Conservation (phyloP, 352 stramenopile genomes). For the Phytophthora tubulina region DNA sequence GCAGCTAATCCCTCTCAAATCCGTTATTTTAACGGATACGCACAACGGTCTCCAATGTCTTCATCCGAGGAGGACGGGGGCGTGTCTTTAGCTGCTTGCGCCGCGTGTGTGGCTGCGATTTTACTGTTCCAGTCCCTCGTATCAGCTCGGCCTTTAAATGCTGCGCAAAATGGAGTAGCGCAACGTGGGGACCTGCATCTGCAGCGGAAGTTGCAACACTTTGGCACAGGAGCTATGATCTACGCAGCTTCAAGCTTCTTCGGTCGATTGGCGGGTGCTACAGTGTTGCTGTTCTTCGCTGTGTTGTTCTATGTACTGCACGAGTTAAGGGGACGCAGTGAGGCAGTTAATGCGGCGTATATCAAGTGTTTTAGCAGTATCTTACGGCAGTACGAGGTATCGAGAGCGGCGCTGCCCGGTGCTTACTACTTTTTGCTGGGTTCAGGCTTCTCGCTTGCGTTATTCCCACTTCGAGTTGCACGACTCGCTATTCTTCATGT, state of each 20-base stretch:
- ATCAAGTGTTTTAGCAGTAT: slow-evolving; percentile 54
- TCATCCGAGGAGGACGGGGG: background rate
- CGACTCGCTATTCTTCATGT: slow-evolving; percentile 69
- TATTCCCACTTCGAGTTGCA: slow-evolving; percentile 52
- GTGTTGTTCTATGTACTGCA: slow-evolving; percentile 51
- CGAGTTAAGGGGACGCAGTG: slow-evolving; percentile 37
- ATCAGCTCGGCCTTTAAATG: slow-evolving; percentile 15
- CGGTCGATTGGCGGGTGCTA: slow-evolving; percentile 15
- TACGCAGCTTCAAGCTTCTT: slow-evolving; percentile 48
- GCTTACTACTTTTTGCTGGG: slow-evolving; percentile 74
- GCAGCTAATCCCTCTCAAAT: slow-evolving; percentile 6
- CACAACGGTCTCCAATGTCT: slow-evolving; percentile 17
- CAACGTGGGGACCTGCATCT: slow-evolving; percentile 55
- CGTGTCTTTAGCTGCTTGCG: slow-evolving; percentile 26
- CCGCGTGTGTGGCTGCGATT: slow-evolving; percentile 39
- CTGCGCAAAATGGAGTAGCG: background rate
- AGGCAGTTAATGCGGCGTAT: slow-evolving; percentile 49
- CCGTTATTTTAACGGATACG: slow-evolving; percentile 14
- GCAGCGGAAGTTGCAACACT: slow-evolving; percentile 63
- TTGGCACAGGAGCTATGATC: slow-evolving; percentile 58
- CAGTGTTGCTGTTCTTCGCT: slow-evolving; percentile 49
- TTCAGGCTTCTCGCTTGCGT: slow-evolving; percentile 43
- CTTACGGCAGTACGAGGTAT: slow-evolving; percentile 58
- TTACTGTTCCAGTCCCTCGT: slow-evolving; percentile 55
- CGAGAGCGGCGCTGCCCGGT: slow-evolving; percentile 46